Percentiles rank a stretch among this genome's conserved stretches.
phyloP scores from a whole-genome alignment of 2,329 filamentous ascomycete genomes.

The Cordyceps pruinosa region DNA sequence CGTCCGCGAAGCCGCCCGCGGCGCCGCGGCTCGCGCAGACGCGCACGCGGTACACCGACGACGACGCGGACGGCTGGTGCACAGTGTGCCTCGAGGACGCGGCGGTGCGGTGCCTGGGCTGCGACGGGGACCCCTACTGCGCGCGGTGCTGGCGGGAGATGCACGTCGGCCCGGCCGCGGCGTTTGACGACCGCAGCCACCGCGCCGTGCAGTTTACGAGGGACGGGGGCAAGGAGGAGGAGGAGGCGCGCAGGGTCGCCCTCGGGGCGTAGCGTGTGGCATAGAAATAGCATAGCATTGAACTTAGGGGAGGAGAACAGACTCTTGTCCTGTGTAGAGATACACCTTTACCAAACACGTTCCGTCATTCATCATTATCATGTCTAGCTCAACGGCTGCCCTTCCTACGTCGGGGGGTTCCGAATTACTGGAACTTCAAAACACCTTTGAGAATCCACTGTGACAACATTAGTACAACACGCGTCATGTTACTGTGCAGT shows the following conservation, averaged over 20 bases:
- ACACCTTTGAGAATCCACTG: conserved; percentile 60
- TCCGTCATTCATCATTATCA: conserved; percentile 5
- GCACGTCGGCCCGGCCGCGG: conserved; percentile 62
- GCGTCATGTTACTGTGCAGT: no score
- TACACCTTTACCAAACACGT: background rate
- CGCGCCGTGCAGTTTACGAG: conserved; percentile 54
- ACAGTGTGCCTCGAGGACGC: conserved; percentile 77
- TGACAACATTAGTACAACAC: conserved; percentile 14
- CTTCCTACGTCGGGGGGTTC: background rate
- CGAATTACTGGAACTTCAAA: conserved; percentile 35
- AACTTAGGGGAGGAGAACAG: background rate
- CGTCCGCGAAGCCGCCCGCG: conserved; percentile 33
- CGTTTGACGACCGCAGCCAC: conserved; percentile 64
- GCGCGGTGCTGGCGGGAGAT: conserved; percentile 74
- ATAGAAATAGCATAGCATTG: background rate
- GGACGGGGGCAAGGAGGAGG: conserved; percentile 25
- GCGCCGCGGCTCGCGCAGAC: conserved; percentile 32
- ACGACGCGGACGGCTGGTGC: conserved; percentile 72
- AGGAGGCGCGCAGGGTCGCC: conserved; percentile 28
- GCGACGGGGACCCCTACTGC: conserved; percentile 68
- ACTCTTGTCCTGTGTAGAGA: background rate
- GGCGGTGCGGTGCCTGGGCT: conserved; percentile 64
- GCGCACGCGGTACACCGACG: conserved; percentile 51
- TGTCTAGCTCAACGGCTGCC: background rate
- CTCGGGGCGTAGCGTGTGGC: conserved; percentile 28